Evolutionary conservation across 352 stramenopile species (phyloP).

Genomic region (Phytophthora sansomeana): DNA sequence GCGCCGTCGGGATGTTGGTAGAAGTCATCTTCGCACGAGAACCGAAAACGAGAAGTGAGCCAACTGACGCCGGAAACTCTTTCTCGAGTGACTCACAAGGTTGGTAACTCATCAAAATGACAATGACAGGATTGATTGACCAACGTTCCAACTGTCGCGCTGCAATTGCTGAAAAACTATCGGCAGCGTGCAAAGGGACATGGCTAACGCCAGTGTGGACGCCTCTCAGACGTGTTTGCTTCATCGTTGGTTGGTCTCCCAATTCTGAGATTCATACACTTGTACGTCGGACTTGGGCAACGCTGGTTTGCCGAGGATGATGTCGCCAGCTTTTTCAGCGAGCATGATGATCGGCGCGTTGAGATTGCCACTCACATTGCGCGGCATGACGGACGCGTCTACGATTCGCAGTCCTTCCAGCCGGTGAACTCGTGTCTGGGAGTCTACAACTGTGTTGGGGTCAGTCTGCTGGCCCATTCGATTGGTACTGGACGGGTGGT

Average conservation of each 20-base stretch:
- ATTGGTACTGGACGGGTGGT: conserved; percentile 90
- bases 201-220: no score
- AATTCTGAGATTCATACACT: conserved; percentile 69
- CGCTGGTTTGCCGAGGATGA: conserved; percentile 78
- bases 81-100: no score
- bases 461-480: conserved; percentile 72
- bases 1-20: conserved; percentile 13
- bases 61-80: no score
- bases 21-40: conserved; percentile 14
- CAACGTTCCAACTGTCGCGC: no score
- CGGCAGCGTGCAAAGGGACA: conserved; percentile 1
- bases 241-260: conserved; percentile 70
- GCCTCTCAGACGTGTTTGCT: no score
- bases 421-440: conserved; percentile 79
- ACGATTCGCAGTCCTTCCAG: conserved; percentile 89
- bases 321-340: conserved; percentile 91
- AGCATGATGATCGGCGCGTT: conserved; percentile 94
- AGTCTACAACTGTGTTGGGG: conserved; percentile 86
- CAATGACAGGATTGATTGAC: no score
- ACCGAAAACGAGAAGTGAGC: conserved; percentile 21
- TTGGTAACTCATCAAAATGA: no score
- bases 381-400: conserved; percentile 94
- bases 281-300: conserved; percentile 63
- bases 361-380: conserved; percentile 94
- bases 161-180: not conserved